Conservation (phyloP, 805 yeast species). For the Metschnikowia orientalis region DNA sequence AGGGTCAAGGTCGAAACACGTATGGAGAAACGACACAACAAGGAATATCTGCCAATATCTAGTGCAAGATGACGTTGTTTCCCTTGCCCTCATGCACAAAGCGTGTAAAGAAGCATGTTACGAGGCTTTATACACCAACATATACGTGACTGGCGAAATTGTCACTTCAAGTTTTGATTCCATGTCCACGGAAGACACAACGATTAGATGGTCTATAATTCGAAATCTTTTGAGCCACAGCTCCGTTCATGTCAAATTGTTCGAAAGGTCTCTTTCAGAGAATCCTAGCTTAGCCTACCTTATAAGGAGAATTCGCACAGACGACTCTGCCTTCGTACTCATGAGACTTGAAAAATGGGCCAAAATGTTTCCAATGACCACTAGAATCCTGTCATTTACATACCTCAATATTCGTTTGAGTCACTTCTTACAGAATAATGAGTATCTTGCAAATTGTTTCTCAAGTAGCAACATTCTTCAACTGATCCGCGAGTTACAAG, state of each 20-base stretch:
- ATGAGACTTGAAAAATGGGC: constrained; percentile 2
- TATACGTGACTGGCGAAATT: background rate
- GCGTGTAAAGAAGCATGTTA: background rate
- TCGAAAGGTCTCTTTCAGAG: background rate
- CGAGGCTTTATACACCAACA: background rate
- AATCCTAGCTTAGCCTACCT: background rate
- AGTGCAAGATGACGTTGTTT: background rate
- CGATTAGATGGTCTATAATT: background rate
- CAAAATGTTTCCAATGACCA: background rate
- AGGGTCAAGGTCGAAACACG: too few relatives aligned
- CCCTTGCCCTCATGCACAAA: background rate
- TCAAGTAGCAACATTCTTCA: background rate
- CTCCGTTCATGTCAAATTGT: background rate
- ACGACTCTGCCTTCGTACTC: constrained; percentile 1
- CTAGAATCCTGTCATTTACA: background rate
- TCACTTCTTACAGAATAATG: background rate
- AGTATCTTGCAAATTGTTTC: background rate
- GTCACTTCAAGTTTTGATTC: background rate
- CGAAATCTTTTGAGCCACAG: background rate
- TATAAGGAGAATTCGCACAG: constrained; percentile 1
- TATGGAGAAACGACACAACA: too few relatives aligned
- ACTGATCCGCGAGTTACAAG: constrained; percentile 1
- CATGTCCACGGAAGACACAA: background rate
- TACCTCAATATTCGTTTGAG: background rate
- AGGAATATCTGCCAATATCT: background rate